Evolutionary conservation across 805 yeast genomes (phyloP).

Genomic region (Cyberlindnera xylosilytica): DNA sequence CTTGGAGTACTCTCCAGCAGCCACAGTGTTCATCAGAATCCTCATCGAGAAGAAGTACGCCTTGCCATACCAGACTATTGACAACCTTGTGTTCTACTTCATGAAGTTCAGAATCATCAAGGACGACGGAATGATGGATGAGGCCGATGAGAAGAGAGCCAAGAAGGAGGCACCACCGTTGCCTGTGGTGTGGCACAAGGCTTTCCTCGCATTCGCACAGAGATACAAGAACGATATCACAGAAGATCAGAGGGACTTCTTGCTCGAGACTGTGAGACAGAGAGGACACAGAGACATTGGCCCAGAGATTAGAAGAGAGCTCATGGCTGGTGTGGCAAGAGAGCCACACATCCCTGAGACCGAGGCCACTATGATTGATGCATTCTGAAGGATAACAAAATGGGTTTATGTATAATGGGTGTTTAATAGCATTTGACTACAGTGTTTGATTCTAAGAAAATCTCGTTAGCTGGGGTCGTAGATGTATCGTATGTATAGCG

Average conservation of each 20-base stretch:
- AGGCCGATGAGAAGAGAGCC: conserved; percentile 38
- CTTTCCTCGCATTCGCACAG: conserved; percentile 91
- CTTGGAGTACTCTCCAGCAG: conserved; percentile 81
- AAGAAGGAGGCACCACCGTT: conserved; percentile 45
- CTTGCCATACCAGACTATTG: conserved; percentile 93
- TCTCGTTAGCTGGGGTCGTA: neutral
- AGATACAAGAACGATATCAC: conserved; percentile 96
- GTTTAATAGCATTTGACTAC: neutral
- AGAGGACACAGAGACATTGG: conserved; percentile 87
- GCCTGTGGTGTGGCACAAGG: conserved; percentile 98
- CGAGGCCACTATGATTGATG: conserved; percentile 31
- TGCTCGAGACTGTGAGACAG: conserved; percentile 85
- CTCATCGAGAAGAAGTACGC: conserved; percentile 94
- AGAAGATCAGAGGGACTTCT: conserved; percentile 95
- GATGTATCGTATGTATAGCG: neutral
- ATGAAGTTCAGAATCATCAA: conserved; percentile 76
- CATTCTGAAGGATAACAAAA: conserved; percentile 17
- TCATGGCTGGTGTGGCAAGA: conserved; percentile 80
- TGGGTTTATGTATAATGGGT: neutral
- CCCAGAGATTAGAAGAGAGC: conserved; percentile 91
- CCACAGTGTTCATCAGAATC: conserved; percentile 85
- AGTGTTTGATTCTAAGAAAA: neutral
- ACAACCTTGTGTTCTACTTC: conserved; percentile 90
- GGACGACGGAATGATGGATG: conserved; percentile 37
- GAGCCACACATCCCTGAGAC: conserved; percentile 30